Base-by-base conservation (phyloP, 2,329 filamentous ascomycete species). In the Fusarium anguioides region DNA sequence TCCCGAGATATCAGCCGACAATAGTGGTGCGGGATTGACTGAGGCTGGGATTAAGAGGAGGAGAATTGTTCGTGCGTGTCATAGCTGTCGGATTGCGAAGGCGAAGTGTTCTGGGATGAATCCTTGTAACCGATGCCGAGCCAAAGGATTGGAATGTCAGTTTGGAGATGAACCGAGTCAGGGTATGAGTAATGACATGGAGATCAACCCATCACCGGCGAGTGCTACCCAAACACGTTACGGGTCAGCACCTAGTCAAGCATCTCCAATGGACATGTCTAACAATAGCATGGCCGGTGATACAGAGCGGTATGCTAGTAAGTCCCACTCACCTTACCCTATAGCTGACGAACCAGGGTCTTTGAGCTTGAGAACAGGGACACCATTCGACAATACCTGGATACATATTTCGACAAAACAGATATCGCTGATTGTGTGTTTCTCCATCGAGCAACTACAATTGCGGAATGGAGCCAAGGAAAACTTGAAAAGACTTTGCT, bases 71-170 rank as follows among this genome's bases (percentile, higher is more conserved):
- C 58, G 58, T 9, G 78, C 79, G 8, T 80, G 79, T 51, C 55
- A 69, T 4, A 49, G 66, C n/a, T 80, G 79, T 62, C 72, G 78
- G 5, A 65, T 59, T 33, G 71, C 74, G 14, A 80, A 80, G 51
- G 71, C 74, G 0, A 79, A 76, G 31, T 80, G 79, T 52, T 77
- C 74, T 1, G 78, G 78, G 2, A 66, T 42, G 1, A 47, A 66
- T 11, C 77, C 78, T 9, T 79, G 78, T 20, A 36, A 27, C 23
- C 67, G 76, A 55, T 79, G 78, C 56, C 62, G 56, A n/a, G 70
- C 67, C 8, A 62, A 62, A 1, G 48, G 52, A 0, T 53, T 60
- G 3, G 49, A 46, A 5, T 74, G 71, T 29, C 2, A 48, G 0
- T 70, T 69, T 14, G 41, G 40, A 1, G 36, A 33, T 15, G 24